Conservation (phyloP, 2,329 filamentous ascomycete species). For the Orbilia ellipsospora region DNA sequence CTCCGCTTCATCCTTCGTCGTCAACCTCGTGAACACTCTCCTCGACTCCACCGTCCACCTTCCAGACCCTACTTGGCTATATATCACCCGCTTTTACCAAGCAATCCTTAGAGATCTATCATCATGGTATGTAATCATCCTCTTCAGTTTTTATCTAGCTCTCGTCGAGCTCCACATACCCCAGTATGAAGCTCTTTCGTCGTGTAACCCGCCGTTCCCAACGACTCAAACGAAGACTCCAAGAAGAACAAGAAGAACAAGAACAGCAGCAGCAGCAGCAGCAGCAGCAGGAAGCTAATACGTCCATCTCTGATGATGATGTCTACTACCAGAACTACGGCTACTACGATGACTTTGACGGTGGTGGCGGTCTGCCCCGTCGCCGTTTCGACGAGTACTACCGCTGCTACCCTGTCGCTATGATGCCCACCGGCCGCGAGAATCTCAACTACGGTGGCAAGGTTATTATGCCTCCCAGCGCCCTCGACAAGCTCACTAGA, state of each 20-base stretch:
- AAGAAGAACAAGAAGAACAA: too few species aligned
- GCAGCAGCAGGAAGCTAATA: conserved; percentile 24
- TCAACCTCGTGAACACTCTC: not conserved
- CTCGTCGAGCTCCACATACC: not conserved
- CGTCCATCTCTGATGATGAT: conserved; percentile 60
- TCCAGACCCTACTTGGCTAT: too few species aligned
- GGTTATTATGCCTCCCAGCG: conserved; percentile 95
- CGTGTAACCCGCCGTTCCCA: conserved; percentile 1
- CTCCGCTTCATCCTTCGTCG: not conserved
- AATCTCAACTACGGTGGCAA: conserved; percentile 97
- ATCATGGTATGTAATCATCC: too few species aligned
- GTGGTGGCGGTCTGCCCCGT: conserved; percentile 43
- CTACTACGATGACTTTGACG: conserved; percentile 65
- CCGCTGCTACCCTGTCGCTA: conserved; percentile 92
- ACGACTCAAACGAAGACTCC: not conserved
- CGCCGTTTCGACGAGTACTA: conserved; percentile 99
- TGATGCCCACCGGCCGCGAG: conserved; percentile 89
- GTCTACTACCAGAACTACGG: conserved; percentile 57
- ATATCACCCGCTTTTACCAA: too few species aligned
- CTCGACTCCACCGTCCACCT: not conserved
- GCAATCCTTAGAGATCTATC: too few species aligned
- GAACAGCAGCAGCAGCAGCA: not conserved
- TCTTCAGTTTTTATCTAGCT: too few species aligned
- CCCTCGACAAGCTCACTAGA: conserved; percentile 94
- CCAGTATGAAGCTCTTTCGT: conserved; percentile 14